Percentiles rank a stretch among this genome's conserved stretches.
Evolutionary conservation across 1,284 basidiomycete species (phyloP).

Genomic region (Ustilago vetiveriae): DNA sequence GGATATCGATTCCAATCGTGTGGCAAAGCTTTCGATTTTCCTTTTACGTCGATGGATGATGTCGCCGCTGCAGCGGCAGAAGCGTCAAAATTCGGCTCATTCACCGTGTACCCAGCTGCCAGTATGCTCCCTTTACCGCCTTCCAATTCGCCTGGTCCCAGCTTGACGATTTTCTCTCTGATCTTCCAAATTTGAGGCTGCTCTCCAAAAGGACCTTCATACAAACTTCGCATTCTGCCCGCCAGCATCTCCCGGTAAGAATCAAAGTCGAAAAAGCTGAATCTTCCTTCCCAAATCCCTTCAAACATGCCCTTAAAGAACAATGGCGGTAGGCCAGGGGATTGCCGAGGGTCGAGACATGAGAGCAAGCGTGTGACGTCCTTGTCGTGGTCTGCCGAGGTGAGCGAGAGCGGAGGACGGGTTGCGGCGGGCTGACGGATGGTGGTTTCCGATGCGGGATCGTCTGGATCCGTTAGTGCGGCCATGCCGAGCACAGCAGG

Average conservation of each 20-base stretch:
- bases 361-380: constrained; percentile 50
- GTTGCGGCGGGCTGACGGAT: constrained; percentile 29
- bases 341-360: constrained; percentile 66
- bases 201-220: constrained; percentile 71
- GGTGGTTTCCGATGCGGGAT: constrained; percentile 12
- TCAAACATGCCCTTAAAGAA: constrained; percentile 68
- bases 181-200: constrained; percentile 73
- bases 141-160: constrained; percentile 26
- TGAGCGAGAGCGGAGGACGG: constrained; percentile 34
- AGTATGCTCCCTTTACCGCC: constrained; percentile 40
- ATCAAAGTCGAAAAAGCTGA: constrained; percentile 72
- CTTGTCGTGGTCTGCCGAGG: constrained; percentile 56
- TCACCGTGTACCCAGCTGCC: constrained; percentile 33
- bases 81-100: constrained; percentile 3
- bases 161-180: constrained; percentile 69
- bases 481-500: constrained; percentile 55
- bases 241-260: constrained; percentile 70
- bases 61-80: not conserved
- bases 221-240: constrained; percentile 69
- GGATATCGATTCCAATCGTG: constrained; percentile 45
- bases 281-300: constrained; percentile 72
- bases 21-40: constrained; percentile 35
- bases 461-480: constrained; percentile 30
- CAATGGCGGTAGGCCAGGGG: constrained; percentile 67
- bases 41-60: constrained; percentile 20